A percentile compares a stretch with the other conserved stretches of the same genome.
Evolutionary conservation across 768 basidiomycete genomes (phyloP).

Genomic region (Kwoniella dendrophila): DNA sequence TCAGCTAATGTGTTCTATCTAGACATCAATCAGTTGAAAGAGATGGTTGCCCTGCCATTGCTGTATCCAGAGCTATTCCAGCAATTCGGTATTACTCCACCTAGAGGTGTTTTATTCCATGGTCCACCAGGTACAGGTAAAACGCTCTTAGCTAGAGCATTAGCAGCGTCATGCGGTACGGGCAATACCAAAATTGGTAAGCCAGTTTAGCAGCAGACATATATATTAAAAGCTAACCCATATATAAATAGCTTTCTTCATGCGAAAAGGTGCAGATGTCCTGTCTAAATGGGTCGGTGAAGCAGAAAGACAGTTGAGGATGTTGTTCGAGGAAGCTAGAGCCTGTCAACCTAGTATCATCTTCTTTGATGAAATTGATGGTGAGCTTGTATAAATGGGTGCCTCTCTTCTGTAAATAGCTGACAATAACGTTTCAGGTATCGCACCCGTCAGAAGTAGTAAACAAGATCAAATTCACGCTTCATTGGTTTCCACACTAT

Average conservation of each 20-base stretch:
- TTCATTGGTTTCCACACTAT: constrained; percentile 89
- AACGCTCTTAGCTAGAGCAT: constrained; percentile 86
- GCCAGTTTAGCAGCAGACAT: constrained; percentile 49
- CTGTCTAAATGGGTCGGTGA: constrained; percentile 99
- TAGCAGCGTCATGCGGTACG: constrained; percentile 87
- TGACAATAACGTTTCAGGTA: constrained; percentile 53
- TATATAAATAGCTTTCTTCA: constrained; percentile 79
- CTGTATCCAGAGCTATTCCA: constrained; percentile 97
- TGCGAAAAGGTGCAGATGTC: constrained; percentile 98
- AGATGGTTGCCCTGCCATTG: constrained; percentile 95
- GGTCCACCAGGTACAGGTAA: constrained; percentile 96
- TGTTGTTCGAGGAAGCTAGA: constrained; percentile 93
- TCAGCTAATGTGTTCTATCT: not conserved
- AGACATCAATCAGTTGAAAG: constrained; percentile 96
- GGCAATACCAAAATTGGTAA: constrained; percentile 84
- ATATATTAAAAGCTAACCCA: constrained; percentile 15
- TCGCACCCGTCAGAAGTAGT: constrained; percentile 95
- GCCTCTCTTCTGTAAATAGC: not conserved
- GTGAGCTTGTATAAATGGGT: constrained; percentile 49
- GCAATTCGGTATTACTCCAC: constrained; percentile 88
- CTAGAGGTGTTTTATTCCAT: constrained; percentile 94
- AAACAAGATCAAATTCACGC: constrained; percentile 99
- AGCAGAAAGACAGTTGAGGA: constrained; percentile 90
- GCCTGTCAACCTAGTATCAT: constrained; percentile 94
- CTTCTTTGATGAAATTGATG: constrained; percentile 99